A percentile compares a stretch with the other conserved stretches of the same genome.
These are phyloP conservation scores for Cryphonectria radicalis DNA, from an alignment of 2,329 filamentous ascomycete species.

Conservation along the genomic window DNA sequence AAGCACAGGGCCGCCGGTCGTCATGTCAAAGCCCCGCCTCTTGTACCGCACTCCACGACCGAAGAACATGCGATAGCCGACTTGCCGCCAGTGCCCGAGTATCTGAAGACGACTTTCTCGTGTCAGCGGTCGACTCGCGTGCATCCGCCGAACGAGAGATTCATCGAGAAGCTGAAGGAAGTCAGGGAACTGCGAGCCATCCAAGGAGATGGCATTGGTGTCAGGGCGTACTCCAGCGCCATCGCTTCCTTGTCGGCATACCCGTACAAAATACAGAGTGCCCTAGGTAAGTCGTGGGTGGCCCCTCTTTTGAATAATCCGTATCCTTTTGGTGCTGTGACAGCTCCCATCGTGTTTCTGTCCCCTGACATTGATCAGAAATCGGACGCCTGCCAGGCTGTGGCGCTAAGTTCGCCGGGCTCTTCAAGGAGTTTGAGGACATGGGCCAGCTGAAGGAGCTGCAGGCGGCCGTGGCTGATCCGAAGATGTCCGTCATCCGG, in stretches of 20 bases:
- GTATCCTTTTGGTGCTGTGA: background rate
- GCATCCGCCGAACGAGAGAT: conserved; percentile 72
- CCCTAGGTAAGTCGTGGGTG: conserved; percentile 44
- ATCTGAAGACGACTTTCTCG: conserved; percentile 68
- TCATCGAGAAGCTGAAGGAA: conserved; percentile 74
- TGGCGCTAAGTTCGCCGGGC: conserved; percentile 74
- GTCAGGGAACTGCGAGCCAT: conserved; percentile 75
- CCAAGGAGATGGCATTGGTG: conserved; percentile 75
- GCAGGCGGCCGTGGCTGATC: conserved; percentile 65
- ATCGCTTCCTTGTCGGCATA: conserved; percentile 87
- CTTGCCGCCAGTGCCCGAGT: conserved; percentile 71
- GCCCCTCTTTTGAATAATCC: conserved; percentile 22
- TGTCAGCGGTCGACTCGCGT: conserved; percentile 78
- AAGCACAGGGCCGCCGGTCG: conserved; percentile 29
- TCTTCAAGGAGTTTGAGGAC: conserved; percentile 75
- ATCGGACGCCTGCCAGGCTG: conserved; percentile 73
- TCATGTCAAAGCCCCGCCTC: conserved; percentile 34
- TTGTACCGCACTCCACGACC: conserved; percentile 74
- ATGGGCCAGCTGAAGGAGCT: conserved; percentile 67
- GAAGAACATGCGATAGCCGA: conserved; percentile 67
- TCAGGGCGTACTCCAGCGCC: conserved; percentile 83
- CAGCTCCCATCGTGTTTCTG: no score
- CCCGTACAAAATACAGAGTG: conserved; percentile 54
- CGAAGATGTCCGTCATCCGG: conserved; percentile 65
- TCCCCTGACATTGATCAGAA: conserved; percentile 40